phyloP scores from a whole-genome alignment of 768 basidiomycete species.

The Termitomyces sp. region DNA sequence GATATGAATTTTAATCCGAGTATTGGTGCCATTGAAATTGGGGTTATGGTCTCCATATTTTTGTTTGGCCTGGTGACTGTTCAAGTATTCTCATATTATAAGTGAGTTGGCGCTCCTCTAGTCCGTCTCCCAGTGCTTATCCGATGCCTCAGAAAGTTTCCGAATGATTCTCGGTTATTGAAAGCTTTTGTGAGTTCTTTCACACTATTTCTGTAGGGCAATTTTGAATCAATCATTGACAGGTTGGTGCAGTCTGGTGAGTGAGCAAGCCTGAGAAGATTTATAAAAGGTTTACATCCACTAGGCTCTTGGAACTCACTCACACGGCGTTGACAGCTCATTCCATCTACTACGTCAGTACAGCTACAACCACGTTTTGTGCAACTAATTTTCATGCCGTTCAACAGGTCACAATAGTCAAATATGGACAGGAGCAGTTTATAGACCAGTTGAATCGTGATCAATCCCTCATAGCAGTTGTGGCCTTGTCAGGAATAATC shows the following conservation, averaged over 20 bases:
- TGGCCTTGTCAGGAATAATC: conserved; percentile 6
- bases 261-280: background rate
- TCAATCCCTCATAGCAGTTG: background rate
- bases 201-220: background rate
- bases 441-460: conserved; percentile 1
- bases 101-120: background rate
- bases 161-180: conserved; percentile 1
- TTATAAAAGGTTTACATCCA: background rate
- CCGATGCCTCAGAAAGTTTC: conserved; percentile 5
- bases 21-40: conserved; percentile 11
- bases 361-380: background rate
- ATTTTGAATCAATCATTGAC: background rate
- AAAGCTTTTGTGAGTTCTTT: conserved; percentile 5
- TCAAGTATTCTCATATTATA: conserved; percentile 10
- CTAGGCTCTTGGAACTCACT: conserved; percentile 6
- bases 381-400: background rate
- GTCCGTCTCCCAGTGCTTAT: background rate
- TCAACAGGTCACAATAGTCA: conserved; percentile 3
- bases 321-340: conserved; percentile 8
- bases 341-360: conserved; percentile 7
- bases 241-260: conserved; percentile 11
- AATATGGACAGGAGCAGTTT: conserved; percentile 6
- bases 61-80: conserved; percentile 10
- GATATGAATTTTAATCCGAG: background rate
- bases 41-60: conserved; percentile 9